A percentile compares a stretch with the other conserved stretches of the same genome.
These are phyloP conservation scores for Crithidia mellificae DNA, from an alignment of 208 protist species.

Conservation along the genomic window DNA sequence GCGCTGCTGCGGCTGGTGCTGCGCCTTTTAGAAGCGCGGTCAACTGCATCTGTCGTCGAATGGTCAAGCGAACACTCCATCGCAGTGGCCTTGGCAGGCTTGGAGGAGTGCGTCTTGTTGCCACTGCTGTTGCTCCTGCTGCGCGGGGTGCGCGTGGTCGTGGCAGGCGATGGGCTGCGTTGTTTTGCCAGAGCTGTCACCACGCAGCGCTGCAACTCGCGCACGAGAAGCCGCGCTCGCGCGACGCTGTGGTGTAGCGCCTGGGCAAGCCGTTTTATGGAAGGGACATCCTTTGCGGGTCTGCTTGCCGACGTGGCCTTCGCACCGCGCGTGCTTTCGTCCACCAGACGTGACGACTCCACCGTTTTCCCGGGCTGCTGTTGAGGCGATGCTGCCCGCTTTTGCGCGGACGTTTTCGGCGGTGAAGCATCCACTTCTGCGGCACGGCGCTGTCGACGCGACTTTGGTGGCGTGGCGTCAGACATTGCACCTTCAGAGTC, in stretches of 20 bases:
- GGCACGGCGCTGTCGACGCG: too few relatives aligned
- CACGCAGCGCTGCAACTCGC: not conserved
- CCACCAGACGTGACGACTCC: not conserved
- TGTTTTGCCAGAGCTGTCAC: not conserved
- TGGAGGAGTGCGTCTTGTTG: not conserved
- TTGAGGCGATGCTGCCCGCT: not conserved
- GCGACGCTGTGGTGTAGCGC: slow-evolving; percentile 12
- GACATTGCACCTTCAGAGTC: not conserved
- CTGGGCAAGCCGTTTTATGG: slow-evolving; percentile 5
- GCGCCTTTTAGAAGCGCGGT: not conserved
- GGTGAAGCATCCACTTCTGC: too few relatives aligned
- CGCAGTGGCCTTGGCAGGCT: not conserved
- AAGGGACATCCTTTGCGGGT: not conserved
- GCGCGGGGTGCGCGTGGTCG: not conserved
- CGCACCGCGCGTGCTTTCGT: not conserved
- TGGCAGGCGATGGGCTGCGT: not conserved
- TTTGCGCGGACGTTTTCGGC: not conserved
- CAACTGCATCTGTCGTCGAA: too few relatives aligned
- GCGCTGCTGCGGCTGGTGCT: not conserved
- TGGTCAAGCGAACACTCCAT: not conserved
- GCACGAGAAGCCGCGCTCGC: not conserved
- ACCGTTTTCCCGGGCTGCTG: not conserved
- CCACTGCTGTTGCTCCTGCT: not conserved
- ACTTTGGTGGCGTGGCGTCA: not conserved
- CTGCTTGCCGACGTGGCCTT: not conserved